A percentile compares a stretch with the other conserved stretches of the same genome.
Evolutionary conservation across 495 filamentous ascomycete genomes (phyloP).

Genomic region (Lasiosphaeria hispida): DNA sequence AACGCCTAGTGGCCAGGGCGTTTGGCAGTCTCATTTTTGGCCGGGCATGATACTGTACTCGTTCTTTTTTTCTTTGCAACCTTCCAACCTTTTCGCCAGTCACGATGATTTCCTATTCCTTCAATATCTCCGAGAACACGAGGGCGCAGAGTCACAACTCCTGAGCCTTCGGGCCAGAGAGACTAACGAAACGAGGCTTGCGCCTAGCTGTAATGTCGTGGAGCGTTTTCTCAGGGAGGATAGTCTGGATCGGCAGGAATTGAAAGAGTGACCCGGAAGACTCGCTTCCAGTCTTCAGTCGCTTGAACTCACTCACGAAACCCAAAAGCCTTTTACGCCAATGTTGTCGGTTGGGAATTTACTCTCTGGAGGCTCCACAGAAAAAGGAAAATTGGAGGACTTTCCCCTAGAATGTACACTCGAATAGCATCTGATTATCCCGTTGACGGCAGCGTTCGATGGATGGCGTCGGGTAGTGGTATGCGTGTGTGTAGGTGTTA

Average conservation of each 20-base stretch:
- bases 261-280: background rate
- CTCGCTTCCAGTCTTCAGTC: conserved; percentile 5
- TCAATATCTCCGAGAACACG: conserved; percentile 7
- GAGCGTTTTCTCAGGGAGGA: conserved; percentile 21
- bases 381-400: conserved; percentile 32
- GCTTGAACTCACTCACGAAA: conserved; percentile 16
- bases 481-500: conserved; percentile 21
- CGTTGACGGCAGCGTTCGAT: conserved; percentile 28
- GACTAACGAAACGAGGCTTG: background rate
- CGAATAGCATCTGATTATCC: conserved; percentile 40
- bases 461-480: conserved; percentile 20
- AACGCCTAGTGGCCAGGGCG: background rate
- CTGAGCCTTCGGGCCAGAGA: background rate
- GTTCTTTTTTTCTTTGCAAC: conserved; percentile 6
- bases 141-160: conserved; percentile 6
- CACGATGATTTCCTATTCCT: conserved; percentile 20
- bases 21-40: conserved; percentile 2
- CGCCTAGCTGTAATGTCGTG: conserved; percentile 9
- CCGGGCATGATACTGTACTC: background rate
- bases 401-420: conserved; percentile 38
- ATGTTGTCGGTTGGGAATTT: conserved; percentile 19
- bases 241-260: conserved; percentile 10
- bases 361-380: conserved; percentile 9
- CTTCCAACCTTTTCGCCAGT: conserved; percentile 8
- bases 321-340: conserved; percentile 20